Evolutionary conservation across 2,329 filamentous ascomycete species (phyloP), one percentile per base, ranked within the genome.

Genomic region (Epichloe gansuensis): DNA sequence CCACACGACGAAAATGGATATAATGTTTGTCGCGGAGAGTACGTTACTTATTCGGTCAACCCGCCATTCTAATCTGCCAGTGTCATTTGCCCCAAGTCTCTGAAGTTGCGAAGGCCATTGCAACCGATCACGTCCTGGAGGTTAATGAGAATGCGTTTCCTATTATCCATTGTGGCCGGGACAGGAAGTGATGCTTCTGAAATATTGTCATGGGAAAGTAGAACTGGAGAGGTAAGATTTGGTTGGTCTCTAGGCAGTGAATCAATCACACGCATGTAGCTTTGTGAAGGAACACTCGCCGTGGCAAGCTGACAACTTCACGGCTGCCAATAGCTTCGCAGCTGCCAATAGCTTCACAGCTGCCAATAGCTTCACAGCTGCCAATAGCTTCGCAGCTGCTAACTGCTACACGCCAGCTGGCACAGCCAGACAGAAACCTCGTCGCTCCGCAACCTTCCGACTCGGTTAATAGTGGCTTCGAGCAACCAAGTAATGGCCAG

Each of bases 1-100:
- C 65, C 65, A 67, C 3, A 53, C 49, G 8, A 56, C 54, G 40
- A 60, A 64, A 34, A 66, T 58, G 5, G 57, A 59, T 1, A 55
- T 57, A n/a, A 59, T 56, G 43, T 50, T 58, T 8, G 21, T n/a
- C 5, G 38, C 2, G 1, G 54, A 36, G 12, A 64, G 57, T 2
- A 40, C 45, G 3, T 39, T n/a, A 6, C 38, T 40, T 9, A 51
- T 57, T 2, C 46, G 44, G 0, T 8, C 27, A 8, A 66, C 46
- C 3, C 54, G 60, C 34, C 53, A 56, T 27, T 62, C 57, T 4
- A 67, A 48, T 1, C 55, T 62, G 4, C 47, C 25, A 63, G 61
- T 13, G 55, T 53, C 59, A 67, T 58, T 2, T 48, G 46, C 5
- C 53, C 57, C 4, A 67, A 47, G 23, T 62, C 58, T 4, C 9